Conservation (phyloP, 768 basidiomycete species). For the Fibroporia radiculosa region DNA sequence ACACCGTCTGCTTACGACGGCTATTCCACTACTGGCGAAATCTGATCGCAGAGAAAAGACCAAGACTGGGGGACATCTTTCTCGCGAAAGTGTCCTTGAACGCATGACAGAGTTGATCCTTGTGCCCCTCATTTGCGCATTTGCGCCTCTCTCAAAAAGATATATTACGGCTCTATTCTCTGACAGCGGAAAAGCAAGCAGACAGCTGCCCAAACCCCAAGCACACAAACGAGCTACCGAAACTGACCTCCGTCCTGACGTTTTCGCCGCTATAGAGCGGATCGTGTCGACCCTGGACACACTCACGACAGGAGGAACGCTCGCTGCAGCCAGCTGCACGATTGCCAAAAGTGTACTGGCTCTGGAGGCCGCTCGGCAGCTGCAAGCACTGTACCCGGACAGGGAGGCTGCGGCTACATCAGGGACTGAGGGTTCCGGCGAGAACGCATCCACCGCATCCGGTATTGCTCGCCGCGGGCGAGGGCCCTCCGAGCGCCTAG, state of each 20-base stretch:
- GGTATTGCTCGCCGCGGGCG: not conserved
- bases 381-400: conserved; percentile 15
- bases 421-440: not conserved
- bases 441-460: not conserved
- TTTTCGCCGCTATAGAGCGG: conserved; percentile 14
- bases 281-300: conserved; percentile 11
- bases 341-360: conserved; percentile 23
- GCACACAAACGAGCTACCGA: not conserved
- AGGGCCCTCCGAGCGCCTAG: conserved; percentile 22
- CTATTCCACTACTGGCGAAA: conserved; percentile 1
- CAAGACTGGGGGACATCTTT: not conserved
- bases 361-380: conserved; percentile 31
- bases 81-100: conserved; percentile 14
- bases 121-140: conserved; percentile 22
- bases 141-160: conserved; percentile 19
- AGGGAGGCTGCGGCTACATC: not conserved
- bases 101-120: conserved; percentile 14
- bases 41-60: not conserved
- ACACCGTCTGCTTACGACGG: conserved; percentile 5
- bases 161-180: conserved; percentile 12
- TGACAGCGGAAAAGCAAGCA: conserved; percentile 9
- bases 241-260: conserved; percentile 15
- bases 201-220: not conserved
- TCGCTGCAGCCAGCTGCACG: not conserved
- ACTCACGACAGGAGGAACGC: not conserved